Base-by-base conservation (phyloP, 2,329 filamentous ascomycete genomes). In the Leptographium galeiforme region DNA sequence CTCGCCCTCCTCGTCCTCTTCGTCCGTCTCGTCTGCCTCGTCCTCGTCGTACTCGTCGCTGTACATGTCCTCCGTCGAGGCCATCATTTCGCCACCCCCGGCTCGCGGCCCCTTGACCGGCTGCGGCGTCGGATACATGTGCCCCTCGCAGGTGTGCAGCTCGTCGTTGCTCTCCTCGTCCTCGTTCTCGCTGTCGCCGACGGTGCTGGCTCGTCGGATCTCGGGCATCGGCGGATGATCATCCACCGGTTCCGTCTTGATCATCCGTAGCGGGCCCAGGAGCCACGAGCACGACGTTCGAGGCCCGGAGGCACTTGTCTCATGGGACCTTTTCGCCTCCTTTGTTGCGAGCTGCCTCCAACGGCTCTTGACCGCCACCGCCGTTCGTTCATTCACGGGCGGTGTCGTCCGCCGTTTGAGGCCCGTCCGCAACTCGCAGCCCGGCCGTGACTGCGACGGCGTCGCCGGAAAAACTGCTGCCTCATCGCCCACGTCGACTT, bases 391-490 rank as follows among this genome's bases (percentile, higher is more conserved):
- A 34, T 51, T 57, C 16, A 16, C 38, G 5, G 47, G 36, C 2
- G 53, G 53, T 8, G 44, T 18, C 2, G 41, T 51, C 25, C 41
- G 52, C 16, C 56, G 40, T 12, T 55, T 55, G n/a, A 46, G 38
- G 41, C 50, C 36, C 11, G 25, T 2, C 18, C 6, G 33, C 32
- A 14, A 12, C 41, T 11, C 11, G 34, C 34, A 36, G 11, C 8
- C 30, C 30, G 18, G 43, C 25, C 19, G 12, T 14, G 53, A 16
- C 25, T 4, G 48, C 11, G 25, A 19, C 3, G 33, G 46, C 33
- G 47, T 19, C 10, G 50, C 25, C 5, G 55, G 30, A 2, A 50
- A 50, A 0, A 44, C 11, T 3, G 18, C 12, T 4, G n/a, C n/a
- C 44, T n/a, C 8, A 40, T n/a, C 13, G 32, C 48, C 25, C 13